Base-by-base conservation (phyloP, 2,329 filamentous ascomycete species). In the Plectosphaerella plurivora region DNA sequence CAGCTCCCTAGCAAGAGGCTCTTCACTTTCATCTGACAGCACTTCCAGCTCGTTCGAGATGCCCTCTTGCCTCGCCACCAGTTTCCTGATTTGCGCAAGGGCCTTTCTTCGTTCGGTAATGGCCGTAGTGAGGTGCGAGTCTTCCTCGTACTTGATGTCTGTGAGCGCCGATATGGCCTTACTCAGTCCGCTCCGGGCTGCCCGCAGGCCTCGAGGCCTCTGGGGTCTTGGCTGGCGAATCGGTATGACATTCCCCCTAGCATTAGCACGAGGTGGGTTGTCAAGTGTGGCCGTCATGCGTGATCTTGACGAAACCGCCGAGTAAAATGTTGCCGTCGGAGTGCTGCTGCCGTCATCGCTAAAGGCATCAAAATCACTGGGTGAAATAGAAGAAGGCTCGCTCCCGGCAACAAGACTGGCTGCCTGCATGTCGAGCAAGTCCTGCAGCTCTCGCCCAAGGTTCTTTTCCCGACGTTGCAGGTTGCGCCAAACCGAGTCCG, bases 141-240 rank as follows among this genome's bases (percentile, higher is more conserved):
- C 73, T 68, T 91, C 87, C 53, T 91, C 86, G 4, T 73, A 73
- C 63, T 90, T 90, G 24, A 92, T 70, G 9, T 78, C 76, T 0
- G 81, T 82, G 5, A 92, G 70, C 50, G 84, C 81, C 3, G 76
- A 72, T 65, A 92, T 87, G 47, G 81, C 78, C 48, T 75, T 77
- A 15, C 81, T 76, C 8, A 93, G 77, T 0, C 84, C 86, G 25
- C 77, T 75, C n/a, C 89, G 77, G 1, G 87, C 86, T 16, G 78
- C 77, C 25, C 76, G 75, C 14, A 91, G 72, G 0, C 84, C 79
- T 9, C 81, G 65, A 36, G 76, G 80, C 51, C 75, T 76, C 44
- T 69, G 60, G 15, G 59, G 56, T 28, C 71, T 72, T 1, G 83
- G 83, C 57, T 86, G 83, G 25, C 77, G 78, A 37, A 84, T 78